A percentile compares a stretch with the other conserved stretches of the same genome.
Conservation (phyloP, 1,284 basidiomycete genomes). For the Ustilago trichophora region DNA sequence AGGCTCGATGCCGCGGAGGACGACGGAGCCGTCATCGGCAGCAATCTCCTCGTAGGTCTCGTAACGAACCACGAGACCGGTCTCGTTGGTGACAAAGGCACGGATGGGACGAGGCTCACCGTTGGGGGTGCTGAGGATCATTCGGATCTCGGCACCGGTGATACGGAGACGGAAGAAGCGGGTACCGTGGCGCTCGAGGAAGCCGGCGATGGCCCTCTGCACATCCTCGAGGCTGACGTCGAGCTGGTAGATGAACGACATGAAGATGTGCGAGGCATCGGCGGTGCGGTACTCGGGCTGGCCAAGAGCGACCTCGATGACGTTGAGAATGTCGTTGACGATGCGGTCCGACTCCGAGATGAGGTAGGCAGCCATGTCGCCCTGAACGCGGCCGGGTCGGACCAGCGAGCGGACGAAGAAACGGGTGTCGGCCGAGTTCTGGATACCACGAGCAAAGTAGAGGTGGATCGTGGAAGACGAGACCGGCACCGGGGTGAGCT, state of each 20-base stretch:
- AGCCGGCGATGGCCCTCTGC: conserved; percentile 91
- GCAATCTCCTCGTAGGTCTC: conserved; percentile 99
- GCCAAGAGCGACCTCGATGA: conserved; percentile 74
- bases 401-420: conserved; percentile 98
- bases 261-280: conserved; percentile 68
- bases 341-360: conserved; percentile 97
- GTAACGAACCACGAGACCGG: conserved; percentile 98
- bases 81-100: conserved; percentile 97
- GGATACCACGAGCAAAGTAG: conserved; percentile 92
- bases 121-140: conserved; percentile 89
- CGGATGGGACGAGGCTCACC: conserved; percentile 89
- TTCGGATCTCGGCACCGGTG: conserved; percentile 95
- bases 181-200: conserved; percentile 93
- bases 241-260: conserved; percentile 98
- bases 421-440: conserved; percentile 92
- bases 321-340: conserved; percentile 91
- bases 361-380: conserved; percentile 93
- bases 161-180: conserved; percentile 97
- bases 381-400: conserved; percentile 90
- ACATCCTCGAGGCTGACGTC: conserved; percentile 95
- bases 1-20: conserved; percentile 77
- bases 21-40: conserved; percentile 90
- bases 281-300: conserved; percentile 64
- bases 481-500: conserved; percentile 78
- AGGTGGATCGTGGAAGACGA: conserved; percentile 80